These are phyloP conservation scores for Saturnispora zaruensis DNA, from an alignment of 805 yeast genomes.

Conservation along the genomic window DNA sequence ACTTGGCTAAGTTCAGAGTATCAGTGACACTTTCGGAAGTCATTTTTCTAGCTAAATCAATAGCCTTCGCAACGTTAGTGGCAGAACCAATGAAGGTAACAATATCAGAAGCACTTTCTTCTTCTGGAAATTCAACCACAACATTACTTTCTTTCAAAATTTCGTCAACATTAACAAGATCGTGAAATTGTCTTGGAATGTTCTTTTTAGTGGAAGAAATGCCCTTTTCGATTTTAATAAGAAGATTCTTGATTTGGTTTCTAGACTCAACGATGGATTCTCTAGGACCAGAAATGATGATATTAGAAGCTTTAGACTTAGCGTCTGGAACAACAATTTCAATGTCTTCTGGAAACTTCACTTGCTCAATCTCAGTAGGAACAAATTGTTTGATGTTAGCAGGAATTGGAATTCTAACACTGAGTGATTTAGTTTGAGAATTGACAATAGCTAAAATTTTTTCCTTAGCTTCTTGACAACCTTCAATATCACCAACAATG, in stretches of 20 bases:
- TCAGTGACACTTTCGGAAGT: constrained; percentile 56
- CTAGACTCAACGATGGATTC: constrained; percentile 52
- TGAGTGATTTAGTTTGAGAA: constrained; percentile 57
- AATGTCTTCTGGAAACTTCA: constrained; percentile 20
- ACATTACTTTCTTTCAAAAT: constrained; percentile 49
- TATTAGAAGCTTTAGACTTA: constrained; percentile 32
- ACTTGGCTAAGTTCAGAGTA: constrained; percentile 73
- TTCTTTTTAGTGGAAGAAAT: constrained; percentile 47
- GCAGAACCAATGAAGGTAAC: constrained; percentile 60
- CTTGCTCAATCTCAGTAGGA: constrained; percentile 24
- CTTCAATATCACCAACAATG: constrained; percentile 78
- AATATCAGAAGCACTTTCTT: constrained; percentile 32
- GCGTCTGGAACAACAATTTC: constrained; percentile 24
- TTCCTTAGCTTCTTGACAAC: constrained; percentile 64
- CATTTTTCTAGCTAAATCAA: constrained; percentile 48
- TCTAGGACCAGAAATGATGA: constrained; percentile 64
- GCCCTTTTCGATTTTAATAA: constrained; percentile 37
- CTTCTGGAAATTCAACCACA: constrained; percentile 44
- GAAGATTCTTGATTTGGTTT: constrained; percentile 36
- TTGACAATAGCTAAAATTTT: constrained; percentile 65
- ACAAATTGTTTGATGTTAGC: constrained; percentile 39
- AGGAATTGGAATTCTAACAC: constrained; percentile 40
- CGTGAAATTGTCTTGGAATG: constrained; percentile 63
- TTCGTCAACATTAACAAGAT: constrained; percentile 50
- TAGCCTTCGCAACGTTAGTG: constrained; percentile 50